Evolutionary conservation across 177 flowering plant genomes (phyloP).

Genomic region (Tripterygium wilfordii): DNA sequence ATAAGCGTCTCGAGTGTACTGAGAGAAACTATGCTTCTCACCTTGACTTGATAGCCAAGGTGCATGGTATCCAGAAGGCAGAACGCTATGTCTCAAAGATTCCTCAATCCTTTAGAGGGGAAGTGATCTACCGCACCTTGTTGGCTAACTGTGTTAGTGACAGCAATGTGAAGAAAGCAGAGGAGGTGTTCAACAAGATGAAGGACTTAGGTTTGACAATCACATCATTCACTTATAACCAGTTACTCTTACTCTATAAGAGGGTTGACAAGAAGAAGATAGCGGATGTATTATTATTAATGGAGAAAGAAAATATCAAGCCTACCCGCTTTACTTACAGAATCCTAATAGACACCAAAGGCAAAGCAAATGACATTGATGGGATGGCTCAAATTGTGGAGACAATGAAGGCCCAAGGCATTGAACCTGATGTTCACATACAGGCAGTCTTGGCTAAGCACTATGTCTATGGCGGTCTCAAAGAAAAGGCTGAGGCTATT

Average conservation of each 20-base stretch:
- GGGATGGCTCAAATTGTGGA: conserved; percentile 86
- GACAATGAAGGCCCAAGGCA: conserved; percentile 80
- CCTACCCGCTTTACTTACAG: conserved; percentile 67
- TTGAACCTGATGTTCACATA: conserved; percentile 37
- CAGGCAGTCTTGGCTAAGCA: conserved; percentile 42
- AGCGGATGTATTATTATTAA: conserved; percentile 69
- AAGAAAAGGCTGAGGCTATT: conserved; percentile 64
- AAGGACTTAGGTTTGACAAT: conserved; percentile 50
- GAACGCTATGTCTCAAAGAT: conserved; percentile 51
- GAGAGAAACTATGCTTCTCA: conserved; percentile 85
- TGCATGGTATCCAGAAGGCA: conserved; percentile 55
- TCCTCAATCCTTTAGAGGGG: conserved; percentile 67
- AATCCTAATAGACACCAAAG: conserved; percentile 73
- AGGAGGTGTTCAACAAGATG: conserved; percentile 76
- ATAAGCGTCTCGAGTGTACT: conserved; percentile 29
- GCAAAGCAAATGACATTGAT: conserved; percentile 56
- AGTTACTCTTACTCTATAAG: conserved; percentile 78
- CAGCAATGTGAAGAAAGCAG: conserved; percentile 52
- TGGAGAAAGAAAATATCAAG: conserved; percentile 84
- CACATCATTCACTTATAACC: conserved; percentile 70
- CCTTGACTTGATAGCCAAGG: conserved; percentile 72
- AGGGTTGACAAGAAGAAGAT: conserved; percentile 71
- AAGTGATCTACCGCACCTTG: conserved; percentile 68
- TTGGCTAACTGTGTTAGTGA: conserved; percentile 50
- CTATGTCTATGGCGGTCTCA: conserved; percentile 48